Conservation (phyloP, 441 rosid species). For the Theobroma grandiflorum region DNA sequence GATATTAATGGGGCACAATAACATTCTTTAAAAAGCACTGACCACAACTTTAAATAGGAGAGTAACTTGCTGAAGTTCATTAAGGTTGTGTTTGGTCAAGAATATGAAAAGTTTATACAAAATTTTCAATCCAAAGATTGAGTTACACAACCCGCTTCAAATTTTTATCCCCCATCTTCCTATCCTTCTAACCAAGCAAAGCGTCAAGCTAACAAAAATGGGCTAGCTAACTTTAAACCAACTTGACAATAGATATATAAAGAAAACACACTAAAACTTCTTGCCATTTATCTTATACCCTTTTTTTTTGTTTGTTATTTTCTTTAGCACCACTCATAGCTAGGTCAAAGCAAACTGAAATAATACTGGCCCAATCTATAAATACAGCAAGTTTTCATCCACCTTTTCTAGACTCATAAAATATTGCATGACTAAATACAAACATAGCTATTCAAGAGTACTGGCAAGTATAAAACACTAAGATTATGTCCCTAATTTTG, state of each 20-base stretch:
- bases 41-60: slow-evolving; percentile 4
- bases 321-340: neutral
- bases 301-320: slow-evolving; percentile 9
- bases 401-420: neutral
- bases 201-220: neutral
- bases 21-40: neutral
- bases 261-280: neutral
- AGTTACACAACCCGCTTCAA: neutral
- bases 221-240: neutral
- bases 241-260: neutral
- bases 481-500: slow-evolving; percentile 14
- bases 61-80: slow-evolving; percentile 7
- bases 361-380: neutral
- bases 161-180: neutral
- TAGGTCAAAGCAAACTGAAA: slow-evolving; percentile 13
- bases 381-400: neutral
- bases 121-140: neutral
- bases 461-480: neutral
- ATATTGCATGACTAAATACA: neutral
- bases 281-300: neutral
- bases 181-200: slow-evolving; percentile 4
- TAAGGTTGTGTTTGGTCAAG: neutral
- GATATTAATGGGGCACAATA: neutral
- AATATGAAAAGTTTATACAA: neutral
- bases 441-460: neutral